A percentile compares a stretch with the other conserved stretches of the same genome.
phyloP scores from a whole-genome alignment of 768 basidiomycete species.

The Russula abietina region DNA sequence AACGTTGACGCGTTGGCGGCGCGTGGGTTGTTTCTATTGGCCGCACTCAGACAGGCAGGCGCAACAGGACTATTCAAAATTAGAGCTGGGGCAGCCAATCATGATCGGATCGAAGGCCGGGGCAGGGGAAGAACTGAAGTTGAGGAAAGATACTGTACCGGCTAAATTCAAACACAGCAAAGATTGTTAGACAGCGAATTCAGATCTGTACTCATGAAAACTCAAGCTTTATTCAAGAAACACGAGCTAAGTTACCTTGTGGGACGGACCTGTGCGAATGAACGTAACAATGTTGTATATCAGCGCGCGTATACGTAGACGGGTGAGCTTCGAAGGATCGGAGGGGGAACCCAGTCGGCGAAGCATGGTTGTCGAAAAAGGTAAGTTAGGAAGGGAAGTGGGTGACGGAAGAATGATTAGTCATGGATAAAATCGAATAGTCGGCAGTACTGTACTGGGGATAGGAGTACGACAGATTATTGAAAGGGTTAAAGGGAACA shows the following conservation, averaged over 20 bases:
- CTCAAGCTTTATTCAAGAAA: not conserved
- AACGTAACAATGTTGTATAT: not conserved
- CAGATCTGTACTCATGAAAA: not conserved
- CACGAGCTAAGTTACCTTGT: not conserved
- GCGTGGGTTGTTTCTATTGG: constrained; percentile 9
- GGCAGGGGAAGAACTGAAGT: not conserved
- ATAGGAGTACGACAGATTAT: not conserved
- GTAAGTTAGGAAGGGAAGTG: not conserved
- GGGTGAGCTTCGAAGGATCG: not conserved
- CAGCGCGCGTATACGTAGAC: not conserved
- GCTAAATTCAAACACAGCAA: not conserved
- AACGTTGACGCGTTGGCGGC: not conserved
- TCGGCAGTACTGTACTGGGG: not conserved
- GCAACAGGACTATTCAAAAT: too few relatives aligned
- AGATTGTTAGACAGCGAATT: not conserved
- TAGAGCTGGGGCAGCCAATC: constrained; percentile 5
- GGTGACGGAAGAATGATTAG: not conserved
- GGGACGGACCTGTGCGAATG: not conserved
- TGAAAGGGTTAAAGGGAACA: not conserved
- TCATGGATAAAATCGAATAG: not conserved
- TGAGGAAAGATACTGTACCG: not conserved
- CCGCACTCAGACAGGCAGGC: not conserved
- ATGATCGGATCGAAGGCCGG: not conserved
- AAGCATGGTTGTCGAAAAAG: not conserved
- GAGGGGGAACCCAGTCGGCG: not conserved